Percentiles rank a stretch among this genome's conserved stretches.
Conservation (phyloP, 306 rosid genomes). For the Rosa persica region DNA sequence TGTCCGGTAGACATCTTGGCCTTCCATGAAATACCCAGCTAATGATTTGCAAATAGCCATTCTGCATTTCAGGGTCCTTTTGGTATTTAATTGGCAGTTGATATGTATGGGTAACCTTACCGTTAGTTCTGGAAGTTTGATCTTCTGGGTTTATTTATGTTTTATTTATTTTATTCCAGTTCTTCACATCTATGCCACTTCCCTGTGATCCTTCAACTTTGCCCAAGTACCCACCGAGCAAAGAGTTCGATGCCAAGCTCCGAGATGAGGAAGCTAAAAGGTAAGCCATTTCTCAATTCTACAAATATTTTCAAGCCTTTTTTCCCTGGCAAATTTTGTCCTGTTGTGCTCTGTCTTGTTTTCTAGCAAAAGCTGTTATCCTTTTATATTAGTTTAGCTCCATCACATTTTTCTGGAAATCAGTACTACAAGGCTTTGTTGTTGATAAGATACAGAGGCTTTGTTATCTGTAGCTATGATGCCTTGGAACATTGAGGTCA, state of each 20-base stretch:
- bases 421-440: background rate
- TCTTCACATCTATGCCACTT: conserved; percentile 67
- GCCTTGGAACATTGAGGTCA: background rate
- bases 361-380: background rate
- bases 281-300: conserved; percentile 36
- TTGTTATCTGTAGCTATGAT: background rate
- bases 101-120: background rate
- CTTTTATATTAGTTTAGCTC: background rate
- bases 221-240: conserved; percentile 83
- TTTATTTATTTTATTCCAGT: conserved; percentile 36
- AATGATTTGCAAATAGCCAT: background rate
- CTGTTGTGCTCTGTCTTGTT: background rate
- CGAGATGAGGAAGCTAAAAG: conserved; percentile 76
- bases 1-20: background rate
- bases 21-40: background rate
- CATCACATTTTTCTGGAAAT: background rate
- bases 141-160: conserved; percentile 17
- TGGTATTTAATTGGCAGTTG: background rate
- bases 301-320: background rate
- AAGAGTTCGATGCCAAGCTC: conserved; percentile 77
- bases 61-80: conserved; percentile 3
- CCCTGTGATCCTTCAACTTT: conserved; percentile 70
- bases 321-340: background rate
- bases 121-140: background rate
- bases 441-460: background rate